These are phyloP conservation scores for Colletotrichum simmondsii DNA, from an alignment of 2,329 filamentous ascomycete species.

Conservation along the genomic window DNA sequence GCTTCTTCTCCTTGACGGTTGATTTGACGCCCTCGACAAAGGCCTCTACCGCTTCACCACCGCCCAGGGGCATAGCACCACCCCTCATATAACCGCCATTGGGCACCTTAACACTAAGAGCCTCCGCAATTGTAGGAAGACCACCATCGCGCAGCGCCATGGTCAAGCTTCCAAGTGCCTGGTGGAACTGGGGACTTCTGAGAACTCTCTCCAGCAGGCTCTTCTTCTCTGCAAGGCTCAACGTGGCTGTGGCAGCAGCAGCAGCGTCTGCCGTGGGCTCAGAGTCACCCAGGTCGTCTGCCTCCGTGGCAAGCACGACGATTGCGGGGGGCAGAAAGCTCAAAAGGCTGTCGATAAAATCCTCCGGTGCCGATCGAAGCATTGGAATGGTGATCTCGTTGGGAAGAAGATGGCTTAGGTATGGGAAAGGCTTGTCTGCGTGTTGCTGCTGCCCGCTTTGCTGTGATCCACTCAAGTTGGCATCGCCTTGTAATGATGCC, in stretches of 20 bases:
- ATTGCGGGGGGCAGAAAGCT: slow-evolving; percentile 82
- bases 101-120: slow-evolving; percentile 81
- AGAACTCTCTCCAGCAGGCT: slow-evolving; percentile 83
- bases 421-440: slow-evolving; percentile 76
- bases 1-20: slow-evolving; percentile 72
- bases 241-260: slow-evolving; percentile 78
- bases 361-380: slow-evolving; percentile 72
- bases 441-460: slow-evolving; percentile 46
- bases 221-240: slow-evolving; percentile 82
- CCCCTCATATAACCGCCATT: slow-evolving; percentile 86
- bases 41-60: slow-evolving; percentile 87
- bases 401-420: slow-evolving; percentile 86
- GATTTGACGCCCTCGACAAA: slow-evolving; percentile 92
- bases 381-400: slow-evolving; percentile 82
- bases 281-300: slow-evolving; percentile 63
- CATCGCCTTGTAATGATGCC: slow-evolving; percentile 76
- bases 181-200: slow-evolving; percentile 89
- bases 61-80: slow-evolving; percentile 85
- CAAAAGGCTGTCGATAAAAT: slow-evolving; percentile 79
- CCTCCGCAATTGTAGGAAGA: slow-evolving; percentile 88
- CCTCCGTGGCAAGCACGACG: slow-evolving; percentile 78
- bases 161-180: slow-evolving; percentile 86
- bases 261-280: slow-evolving; percentile 77
- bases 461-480: slow-evolving; percentile 47
- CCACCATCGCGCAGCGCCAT: slow-evolving; percentile 91